Base-by-base conservation (phyloP, 139 green algal species). In the Micromonas pusilla region DNA sequence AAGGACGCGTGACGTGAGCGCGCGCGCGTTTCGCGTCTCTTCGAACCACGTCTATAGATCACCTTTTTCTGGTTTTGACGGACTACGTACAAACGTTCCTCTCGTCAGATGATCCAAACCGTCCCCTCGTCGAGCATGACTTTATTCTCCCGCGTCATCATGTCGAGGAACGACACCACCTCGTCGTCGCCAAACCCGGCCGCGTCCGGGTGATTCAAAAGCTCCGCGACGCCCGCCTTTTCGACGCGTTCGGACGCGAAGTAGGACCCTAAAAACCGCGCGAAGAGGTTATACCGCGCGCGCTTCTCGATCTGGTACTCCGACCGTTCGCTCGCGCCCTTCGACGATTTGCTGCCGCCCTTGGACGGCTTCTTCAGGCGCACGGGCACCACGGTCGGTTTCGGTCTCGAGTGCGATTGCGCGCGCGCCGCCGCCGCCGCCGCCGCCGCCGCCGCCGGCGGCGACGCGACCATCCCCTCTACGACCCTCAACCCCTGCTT, bases 91-190 rank as follows among this genome's bases (percentile, higher is more conserved):
- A n/a, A n/a, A n/a, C n/a, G n/a, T n/a, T n/a, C n/a, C n/a, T n/a
- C n/a, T n/a, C n/a, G n/a, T n/a, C n/a, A 57, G 9, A 57, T 57
- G 45, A 57, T 57, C 45, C 45, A 57, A 16, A 57, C 45, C 45
- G 45, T 57, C 45, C 45, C 45, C 9, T 62, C 37, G 37, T 60
- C 36, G 23, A 64, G 28, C 68, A 75, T 75, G 3, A 75, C 53
- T 33, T 63, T 75, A 31, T 62, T 62, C 6, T 63, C 19, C 3
- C 68, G 68, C 37, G 52, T 38, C 68, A 75, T 63, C 34, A 75
- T 60, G 2, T 75, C 68, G 37, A 75, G 38, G 38, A 75, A 75
- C 33, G 52, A 20, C 34, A 36, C 33, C 23, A 60, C 37, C 37
- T 75, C 68, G 0, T 63, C 68, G 68, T 75, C 38, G 4, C 28